Evolutionary conservation across 2,329 filamentous ascomycete species (phyloP).

Genomic region (Aphanoascus verrucosus): DNA sequence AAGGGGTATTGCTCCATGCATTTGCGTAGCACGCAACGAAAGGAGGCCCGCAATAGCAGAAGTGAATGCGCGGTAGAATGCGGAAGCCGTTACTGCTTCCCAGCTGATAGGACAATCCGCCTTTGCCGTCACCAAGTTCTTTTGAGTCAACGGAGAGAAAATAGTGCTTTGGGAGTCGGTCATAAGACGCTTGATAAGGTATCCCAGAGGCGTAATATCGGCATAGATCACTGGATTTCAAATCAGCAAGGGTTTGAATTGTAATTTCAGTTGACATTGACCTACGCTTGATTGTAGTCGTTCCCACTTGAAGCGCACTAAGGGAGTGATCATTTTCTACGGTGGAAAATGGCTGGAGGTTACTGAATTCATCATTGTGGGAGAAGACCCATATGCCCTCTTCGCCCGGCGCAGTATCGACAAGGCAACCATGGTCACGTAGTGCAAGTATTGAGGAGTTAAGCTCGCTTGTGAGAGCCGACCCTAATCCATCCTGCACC

Average conservation of each 20-base stretch:
- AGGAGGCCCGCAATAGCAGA: constrained; percentile 31
- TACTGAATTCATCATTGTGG: constrained; percentile 29
- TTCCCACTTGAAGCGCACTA: constrained; percentile 4
- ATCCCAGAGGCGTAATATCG: constrained; percentile 7
- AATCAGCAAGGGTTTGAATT: background rate
- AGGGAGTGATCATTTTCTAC: constrained; percentile 2
- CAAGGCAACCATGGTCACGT: constrained; percentile 29
- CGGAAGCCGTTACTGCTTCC: constrained; percentile 15
- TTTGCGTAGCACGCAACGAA: constrained; percentile 28
- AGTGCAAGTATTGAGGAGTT: constrained; percentile 31
- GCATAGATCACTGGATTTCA: constrained; percentile 1
- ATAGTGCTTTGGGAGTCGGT: constrained; percentile 9
- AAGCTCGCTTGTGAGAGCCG: constrained; percentile 20
- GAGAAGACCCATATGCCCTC: constrained; percentile 35
- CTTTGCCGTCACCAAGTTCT: constrained; percentile 7
- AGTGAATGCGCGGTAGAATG: constrained; percentile 33
- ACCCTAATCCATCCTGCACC: background rate
- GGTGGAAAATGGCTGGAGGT: constrained; percentile 22
- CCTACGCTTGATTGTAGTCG: constrained; percentile 8
- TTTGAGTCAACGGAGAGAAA: background rate
- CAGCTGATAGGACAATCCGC: background rate
- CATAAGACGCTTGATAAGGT: constrained; percentile 10
- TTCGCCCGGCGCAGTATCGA: constrained; percentile 29
- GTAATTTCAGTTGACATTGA: background rate
- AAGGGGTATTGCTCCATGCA: constrained; percentile 30